Percentiles rank a stretch among this genome's conserved stretches.
Conservation (phyloP, 2,329 filamentous ascomycete species). For the Sordariomycetes sp. region DNA sequence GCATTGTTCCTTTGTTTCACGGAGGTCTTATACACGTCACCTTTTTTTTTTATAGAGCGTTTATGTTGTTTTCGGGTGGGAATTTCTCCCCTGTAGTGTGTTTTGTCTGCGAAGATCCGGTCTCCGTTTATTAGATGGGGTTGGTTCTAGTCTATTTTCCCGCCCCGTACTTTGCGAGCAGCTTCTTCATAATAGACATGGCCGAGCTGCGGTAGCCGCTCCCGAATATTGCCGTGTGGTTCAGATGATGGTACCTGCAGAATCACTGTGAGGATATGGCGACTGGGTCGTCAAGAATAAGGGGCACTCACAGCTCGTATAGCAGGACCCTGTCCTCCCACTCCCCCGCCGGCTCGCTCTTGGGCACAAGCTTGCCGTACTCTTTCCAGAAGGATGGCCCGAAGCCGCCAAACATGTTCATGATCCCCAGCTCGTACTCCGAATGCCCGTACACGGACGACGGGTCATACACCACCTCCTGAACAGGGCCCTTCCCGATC, state of each 20-base stretch:
- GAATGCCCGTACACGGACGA: slow-evolving; percentile 74
- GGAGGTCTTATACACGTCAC: background rate
- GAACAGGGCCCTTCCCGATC: slow-evolving; percentile 44
- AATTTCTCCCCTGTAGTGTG: background rate
- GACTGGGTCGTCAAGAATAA: background rate
- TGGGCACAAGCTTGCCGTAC: slow-evolving; percentile 66
- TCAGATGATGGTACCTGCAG: slow-evolving; percentile 73
- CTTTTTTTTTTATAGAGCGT: background rate
- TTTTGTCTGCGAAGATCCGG: background rate
- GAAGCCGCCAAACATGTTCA: slow-evolving; percentile 95
- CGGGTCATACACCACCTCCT: slow-evolving; percentile 76
- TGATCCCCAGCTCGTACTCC: slow-evolving; percentile 88
- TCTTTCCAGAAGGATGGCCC: slow-evolving; percentile 60
- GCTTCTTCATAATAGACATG: slow-evolving; percentile 64
- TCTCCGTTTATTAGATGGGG: background rate
- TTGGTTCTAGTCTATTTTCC: background rate
- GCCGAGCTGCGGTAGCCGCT: slow-evolving; percentile 68
- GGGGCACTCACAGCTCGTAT: slow-evolving; percentile 64
- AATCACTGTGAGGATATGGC: background rate
- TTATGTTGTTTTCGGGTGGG: background rate
- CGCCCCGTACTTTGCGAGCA: slow-evolving; percentile 62
- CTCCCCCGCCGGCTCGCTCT: slow-evolving; percentile 69
- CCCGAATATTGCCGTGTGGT: slow-evolving; percentile 80
- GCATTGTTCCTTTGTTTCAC: slow-evolving; percentile 4
- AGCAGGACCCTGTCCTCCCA: slow-evolving; percentile 74